Evolutionary conservation across 495 filamentous ascomycete genomes (phyloP), one percentile per base, ranked within the genome.

Genomic region (Tuber brumale): DNA sequence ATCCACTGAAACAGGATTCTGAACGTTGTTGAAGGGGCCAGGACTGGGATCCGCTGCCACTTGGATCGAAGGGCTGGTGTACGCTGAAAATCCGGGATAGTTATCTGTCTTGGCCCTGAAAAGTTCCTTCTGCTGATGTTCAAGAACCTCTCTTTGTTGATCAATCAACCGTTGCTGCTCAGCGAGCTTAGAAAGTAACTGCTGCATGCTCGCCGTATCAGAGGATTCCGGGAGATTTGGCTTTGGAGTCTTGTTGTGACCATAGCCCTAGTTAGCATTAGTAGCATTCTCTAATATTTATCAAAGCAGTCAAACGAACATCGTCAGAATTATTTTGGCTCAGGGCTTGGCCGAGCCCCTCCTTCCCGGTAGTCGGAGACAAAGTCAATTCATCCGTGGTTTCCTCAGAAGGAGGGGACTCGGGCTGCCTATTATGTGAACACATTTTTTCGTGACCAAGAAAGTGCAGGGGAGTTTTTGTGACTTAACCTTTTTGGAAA

Each of bases 101-200:
- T 73, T 77, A 66, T 80, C 77, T 61, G 73, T 72, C 46, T 77
- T 77, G n/a, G 79, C 81, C 61, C 76, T 77, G 21, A 61, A 76
- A 70, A 74, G 77, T 48, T 85, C 84, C 8, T 88, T 86, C 19
- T 87, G 86, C 51, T 84, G 82, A 19, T 82, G 79, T 75, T 87
- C 85, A 27, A 88, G 77, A 70, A 84, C 81, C 69, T 88, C 84
- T 41, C 86, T 86, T 80, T 90, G 89, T 75, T 88, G 87, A 73
- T 86, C 85, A 70, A 89, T 84, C n/a, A 86, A 77, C 12, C 83
- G 83, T 70, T 92, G 87, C 79, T 94, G 91, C 83, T 93, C 89
- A 41, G 89, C 87, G 70, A 94, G 87, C 80, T 89, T 90, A 12
- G 91, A 87, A 76, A 92, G 85, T 41, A 92, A 85, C 70, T 89